Conservation (phyloP, 352 stramenopile species). For the Phytophthora tentaculata region DNA sequence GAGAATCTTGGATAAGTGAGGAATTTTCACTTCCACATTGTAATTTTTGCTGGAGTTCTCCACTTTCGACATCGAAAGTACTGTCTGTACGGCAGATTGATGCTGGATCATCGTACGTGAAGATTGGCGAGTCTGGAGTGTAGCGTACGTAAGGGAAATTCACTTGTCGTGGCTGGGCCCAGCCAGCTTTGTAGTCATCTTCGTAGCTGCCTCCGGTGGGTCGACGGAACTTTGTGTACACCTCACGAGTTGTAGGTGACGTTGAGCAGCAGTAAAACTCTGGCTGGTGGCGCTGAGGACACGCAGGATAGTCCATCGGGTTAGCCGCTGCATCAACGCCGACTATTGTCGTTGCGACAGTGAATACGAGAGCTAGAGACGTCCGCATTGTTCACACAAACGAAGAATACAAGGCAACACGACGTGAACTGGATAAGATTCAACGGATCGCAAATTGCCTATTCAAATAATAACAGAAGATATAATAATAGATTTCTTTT, state of each 20-base stretch:
- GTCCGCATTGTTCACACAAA: no score
- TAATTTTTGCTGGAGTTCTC: constrained; percentile 29
- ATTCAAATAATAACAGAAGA: background rate
- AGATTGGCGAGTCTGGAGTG: constrained; percentile 38
- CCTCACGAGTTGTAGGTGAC: constrained; percentile 26
- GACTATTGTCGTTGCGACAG: background rate
- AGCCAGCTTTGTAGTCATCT: constrained; percentile 32
- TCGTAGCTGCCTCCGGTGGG: constrained; percentile 39
- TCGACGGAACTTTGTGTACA: constrained; percentile 45
- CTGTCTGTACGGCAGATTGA: constrained; percentile 28
- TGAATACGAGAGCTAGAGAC: constrained; percentile 1
- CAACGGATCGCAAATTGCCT: no score
- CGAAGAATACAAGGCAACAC: background rate
- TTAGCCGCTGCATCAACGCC: constrained; percentile 13
- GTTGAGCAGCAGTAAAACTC: constrained; percentile 48
- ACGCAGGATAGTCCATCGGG: constrained; percentile 34
- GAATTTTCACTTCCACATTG: constrained; percentile 42
- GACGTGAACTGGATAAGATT: background rate
- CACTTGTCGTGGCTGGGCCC: constrained; percentile 34
- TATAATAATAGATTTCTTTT: background rate
- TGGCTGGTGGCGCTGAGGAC: constrained; percentile 39
- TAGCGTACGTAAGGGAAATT: constrained; percentile 42
- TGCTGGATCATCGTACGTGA: constrained; percentile 37
- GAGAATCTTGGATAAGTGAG: constrained; percentile 36
- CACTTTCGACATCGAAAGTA: constrained; percentile 26